Evolutionary conservation across 768 basidiomycete species (phyloP), one percentile per base, ranked within the genome.

Genomic region (Pleurotus sapidus): DNA sequence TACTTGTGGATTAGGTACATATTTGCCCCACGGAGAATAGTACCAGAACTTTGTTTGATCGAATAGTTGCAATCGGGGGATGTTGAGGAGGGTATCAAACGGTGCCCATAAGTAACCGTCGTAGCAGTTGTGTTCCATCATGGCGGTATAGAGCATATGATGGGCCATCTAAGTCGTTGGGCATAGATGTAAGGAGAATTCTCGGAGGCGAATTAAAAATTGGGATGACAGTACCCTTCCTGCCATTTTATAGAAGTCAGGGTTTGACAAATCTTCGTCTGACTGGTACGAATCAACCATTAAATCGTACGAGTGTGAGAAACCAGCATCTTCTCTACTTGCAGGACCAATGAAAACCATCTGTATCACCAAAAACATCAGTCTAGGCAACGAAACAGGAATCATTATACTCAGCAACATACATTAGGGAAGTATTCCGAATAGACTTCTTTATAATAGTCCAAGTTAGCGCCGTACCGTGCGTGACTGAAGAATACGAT

Each of bases 91-190:
- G 5, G 79, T 76, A 59, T 81, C 77, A 57, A 81, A 80, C 14
- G 81, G 80, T 39, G 74, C 78, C 79, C 80, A 81, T 14, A 81
- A 72, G 62, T 80, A 80, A 4, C 80, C 80, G 27, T 77, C 68
- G 61, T 82, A 82, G 61, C 80, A 81, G 11, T 63, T 68, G 50
- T 77, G 62, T 48, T 75, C 76, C 45, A 67, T 67, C 55, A 82
- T 51, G 34, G 73, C 77, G 3, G 77, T 81, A 60, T 78, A 78
- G 8, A 81, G 68, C 79, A 81, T 81, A 58, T 81, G 80, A 55
- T 82, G 79, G 5, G 79, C 80, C 80, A 80, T 76, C 69, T 68
- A 23, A n/a, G 42, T 12, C 9, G 3, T 12, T 54, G 30, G 46
- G 23, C 24, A 9, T 24, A 40, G n/a, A 38, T 14, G 40, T 15